Conservation (phyloP, 1,284 basidiomycete genomes). For the Naganishia cerealis region DNA sequence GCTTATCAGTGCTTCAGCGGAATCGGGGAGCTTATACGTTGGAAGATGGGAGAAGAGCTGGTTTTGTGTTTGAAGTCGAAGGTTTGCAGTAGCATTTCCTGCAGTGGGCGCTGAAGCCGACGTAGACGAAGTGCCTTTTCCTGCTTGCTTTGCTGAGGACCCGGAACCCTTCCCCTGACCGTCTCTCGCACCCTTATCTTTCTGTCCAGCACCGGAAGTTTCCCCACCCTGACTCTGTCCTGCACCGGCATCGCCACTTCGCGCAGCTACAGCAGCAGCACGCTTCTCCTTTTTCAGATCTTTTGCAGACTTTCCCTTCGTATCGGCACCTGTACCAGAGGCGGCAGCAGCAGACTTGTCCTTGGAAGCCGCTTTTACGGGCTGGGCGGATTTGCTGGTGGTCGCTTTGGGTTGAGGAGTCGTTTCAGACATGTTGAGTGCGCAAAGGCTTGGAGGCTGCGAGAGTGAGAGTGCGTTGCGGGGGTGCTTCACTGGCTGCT, state of each 20-base stretch:
- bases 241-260: constrained; percentile 35
- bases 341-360: constrained; percentile 13
- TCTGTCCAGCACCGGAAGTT: neutral
- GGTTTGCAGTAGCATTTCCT: constrained; percentile 32
- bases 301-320: constrained; percentile 47
- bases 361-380: neutral
- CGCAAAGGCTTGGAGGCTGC: neutral
- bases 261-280: constrained; percentile 50
- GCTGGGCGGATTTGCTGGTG: constrained; percentile 2
- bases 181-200: constrained; percentile 11
- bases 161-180: neutral
- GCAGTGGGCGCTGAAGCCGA: constrained; percentile 19
- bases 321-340: neutral
- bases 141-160: constrained; percentile 14
- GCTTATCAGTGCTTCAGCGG: constrained; percentile 26
- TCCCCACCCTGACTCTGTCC: constrained; percentile 16
- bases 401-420: constrained; percentile 5
- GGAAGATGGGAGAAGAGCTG: constrained; percentile 66
- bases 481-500: neutral
- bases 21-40: constrained; percentile 57
- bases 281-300: constrained; percentile 52
- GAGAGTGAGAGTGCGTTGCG: neutral
- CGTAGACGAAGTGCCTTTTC: neutral
- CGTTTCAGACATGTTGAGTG: constrained; percentile 10
- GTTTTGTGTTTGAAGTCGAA: constrained; percentile 35